Conservation (phyloP, 1,284 basidiomycete genomes). For the Peniophora sp. region DNA sequence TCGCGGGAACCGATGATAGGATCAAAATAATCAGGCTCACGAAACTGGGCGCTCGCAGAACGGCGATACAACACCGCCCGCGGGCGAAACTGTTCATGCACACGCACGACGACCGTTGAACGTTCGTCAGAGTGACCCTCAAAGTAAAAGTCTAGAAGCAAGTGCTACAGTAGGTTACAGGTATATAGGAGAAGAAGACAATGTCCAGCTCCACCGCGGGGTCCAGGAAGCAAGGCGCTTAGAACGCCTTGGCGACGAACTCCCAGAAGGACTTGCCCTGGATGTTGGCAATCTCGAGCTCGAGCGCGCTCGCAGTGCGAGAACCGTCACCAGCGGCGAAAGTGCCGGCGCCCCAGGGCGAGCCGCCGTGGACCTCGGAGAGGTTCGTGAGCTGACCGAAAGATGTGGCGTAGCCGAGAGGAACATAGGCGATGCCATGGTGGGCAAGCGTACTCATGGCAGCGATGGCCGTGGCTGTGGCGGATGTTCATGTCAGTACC, state of each 20-base stretch:
- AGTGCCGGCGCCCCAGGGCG: constrained; percentile 69
- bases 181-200: too few relatives aligned
- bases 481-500: too few relatives aligned
- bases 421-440: constrained; percentile 76
- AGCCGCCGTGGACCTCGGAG: constrained; percentile 64
- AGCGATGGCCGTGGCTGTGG: constrained; percentile 45
- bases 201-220: too few relatives aligned
- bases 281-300: constrained; percentile 55
- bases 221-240: background rate
- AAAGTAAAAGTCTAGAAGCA: too few relatives aligned
- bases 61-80: too few relatives aligned
- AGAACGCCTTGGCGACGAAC: background rate
- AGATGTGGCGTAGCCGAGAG: constrained; percentile 58
- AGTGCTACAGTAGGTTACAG: too few relatives aligned
- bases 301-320: constrained; percentile 52
- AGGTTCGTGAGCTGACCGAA: constrained; percentile 54
- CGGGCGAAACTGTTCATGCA: too few relatives aligned
- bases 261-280: constrained; percentile 59
- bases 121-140: too few relatives aligned
- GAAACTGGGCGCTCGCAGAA: too few relatives aligned
- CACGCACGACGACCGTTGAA: too few relatives aligned
- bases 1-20: too few relatives aligned
- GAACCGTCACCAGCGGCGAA: constrained; percentile 57
- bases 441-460: constrained; percentile 71
- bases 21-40: too few relatives aligned